Evolutionary conservation across 1,284 basidiomycete genomes (phyloP).

Genomic region (Leccinum subfulvum): DNA sequence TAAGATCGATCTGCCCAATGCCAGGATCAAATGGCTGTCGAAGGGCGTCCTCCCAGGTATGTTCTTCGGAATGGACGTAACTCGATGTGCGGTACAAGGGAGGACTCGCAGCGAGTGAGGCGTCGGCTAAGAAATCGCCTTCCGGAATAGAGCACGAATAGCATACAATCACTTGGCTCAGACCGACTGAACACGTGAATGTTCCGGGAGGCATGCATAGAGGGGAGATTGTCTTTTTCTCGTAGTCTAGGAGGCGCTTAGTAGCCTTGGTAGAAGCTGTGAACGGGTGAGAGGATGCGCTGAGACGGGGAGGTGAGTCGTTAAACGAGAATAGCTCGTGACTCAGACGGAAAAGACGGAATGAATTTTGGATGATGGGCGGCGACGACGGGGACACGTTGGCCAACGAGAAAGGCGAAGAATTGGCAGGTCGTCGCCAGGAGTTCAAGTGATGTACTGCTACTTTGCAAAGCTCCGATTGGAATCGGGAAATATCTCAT

Average conservation of each 20-base stretch:
- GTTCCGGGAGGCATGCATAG: conserved; percentile 26
- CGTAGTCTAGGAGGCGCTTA: conserved; percentile 30
- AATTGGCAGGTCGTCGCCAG: too few species aligned
- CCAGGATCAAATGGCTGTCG: conserved; percentile 30
- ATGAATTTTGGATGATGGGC: conserved; percentile 27
- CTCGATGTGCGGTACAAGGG: conserved; percentile 18
- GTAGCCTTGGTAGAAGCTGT: conserved; percentile 31
- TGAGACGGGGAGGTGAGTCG: conserved; percentile 18
- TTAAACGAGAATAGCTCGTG: conserved; percentile 17
- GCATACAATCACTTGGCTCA: conserved; percentile 6
- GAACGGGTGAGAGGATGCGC: conserved; percentile 27
- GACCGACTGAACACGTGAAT: conserved; percentile 8
- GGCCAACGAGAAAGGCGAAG: background rate
- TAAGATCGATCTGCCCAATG: conserved; percentile 33
- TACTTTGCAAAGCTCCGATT: too few species aligned
- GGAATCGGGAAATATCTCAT: too few species aligned
- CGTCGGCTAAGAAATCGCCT: conserved; percentile 16
- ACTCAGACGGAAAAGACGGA: conserved; percentile 30
- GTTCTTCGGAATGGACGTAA: conserved; percentile 29
- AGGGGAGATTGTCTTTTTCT: conserved; percentile 25
- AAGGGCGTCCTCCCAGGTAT: conserved; percentile 31
- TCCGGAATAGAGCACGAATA: conserved; percentile 29
- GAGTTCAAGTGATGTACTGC: too few species aligned
- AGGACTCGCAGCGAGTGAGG: conserved; percentile 14
- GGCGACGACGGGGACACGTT: conserved; percentile 31